Percentiles rank a stretch among this genome's conserved stretches.
phyloP scores from a whole-genome alignment of 1,284 basidiomycete species.

The Gomphus bonarii region DNA sequence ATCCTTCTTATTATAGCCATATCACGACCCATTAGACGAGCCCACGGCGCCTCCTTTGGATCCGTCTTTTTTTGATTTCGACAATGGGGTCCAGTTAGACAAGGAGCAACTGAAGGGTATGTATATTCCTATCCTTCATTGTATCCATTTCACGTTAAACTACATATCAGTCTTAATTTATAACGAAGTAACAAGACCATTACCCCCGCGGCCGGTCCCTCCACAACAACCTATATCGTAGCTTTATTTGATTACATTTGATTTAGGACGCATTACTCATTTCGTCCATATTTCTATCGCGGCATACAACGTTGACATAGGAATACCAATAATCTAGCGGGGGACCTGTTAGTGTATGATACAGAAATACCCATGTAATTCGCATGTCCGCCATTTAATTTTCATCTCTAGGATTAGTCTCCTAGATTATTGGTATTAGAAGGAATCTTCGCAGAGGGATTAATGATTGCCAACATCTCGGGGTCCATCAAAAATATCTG shows the following conservation, averaged over 20 bases:
- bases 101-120: constrained; percentile 66
- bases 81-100: constrained; percentile 53
- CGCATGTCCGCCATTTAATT: too few relatives aligned
- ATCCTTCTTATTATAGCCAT: constrained; percentile 40
- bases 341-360: not conserved
- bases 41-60: constrained; percentile 72
- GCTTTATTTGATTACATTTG: not conserved
- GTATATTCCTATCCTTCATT: constrained; percentile 15
- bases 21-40: constrained; percentile 86
- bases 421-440: too few relatives aligned
- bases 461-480: too few relatives aligned
- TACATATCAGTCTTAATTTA: constrained; percentile 17
- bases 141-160: not conserved
- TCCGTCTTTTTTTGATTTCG: constrained; percentile 87
- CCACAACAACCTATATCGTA: constrained; percentile 5
- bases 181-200: constrained; percentile 19
- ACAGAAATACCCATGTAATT: not conserved
- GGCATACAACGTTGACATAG: not conserved
- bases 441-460: too few relatives aligned
- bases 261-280: not conserved
- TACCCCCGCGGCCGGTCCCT: constrained; percentile 8
- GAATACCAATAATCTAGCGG: not conserved
- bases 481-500: too few relatives aligned
- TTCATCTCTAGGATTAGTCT: too few relatives aligned
- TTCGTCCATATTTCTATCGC: not conserved